Conservation (phyloP, 2,329 filamentous ascomycete species). For the Amauroascus niger region DNA sequence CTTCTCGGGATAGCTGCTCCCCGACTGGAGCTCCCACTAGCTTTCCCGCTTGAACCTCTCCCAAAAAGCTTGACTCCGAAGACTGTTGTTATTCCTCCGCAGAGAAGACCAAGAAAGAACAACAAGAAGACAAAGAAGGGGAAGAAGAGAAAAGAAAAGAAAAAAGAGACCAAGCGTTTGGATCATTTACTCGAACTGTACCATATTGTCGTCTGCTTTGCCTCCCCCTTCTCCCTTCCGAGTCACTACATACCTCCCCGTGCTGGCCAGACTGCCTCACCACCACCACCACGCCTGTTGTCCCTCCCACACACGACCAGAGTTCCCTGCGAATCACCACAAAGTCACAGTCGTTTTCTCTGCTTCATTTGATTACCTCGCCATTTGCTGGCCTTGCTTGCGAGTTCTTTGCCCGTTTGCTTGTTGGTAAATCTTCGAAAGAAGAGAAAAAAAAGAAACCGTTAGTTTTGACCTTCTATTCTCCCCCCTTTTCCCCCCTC, state of each 20-base stretch:
- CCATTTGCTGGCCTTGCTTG: neutral
- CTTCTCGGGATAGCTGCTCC: no score
- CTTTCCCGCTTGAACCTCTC: neutral
- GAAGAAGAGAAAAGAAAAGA: no score
- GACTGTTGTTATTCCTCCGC: neutral
- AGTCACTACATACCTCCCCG: no score
- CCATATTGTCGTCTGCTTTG: neutral
- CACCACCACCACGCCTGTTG: no score
- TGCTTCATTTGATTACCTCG: neutral
- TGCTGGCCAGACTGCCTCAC: neutral
- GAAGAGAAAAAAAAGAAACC: neutral
- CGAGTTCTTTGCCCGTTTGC: neutral
- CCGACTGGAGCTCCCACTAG: neutral
- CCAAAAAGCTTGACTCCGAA: no score
- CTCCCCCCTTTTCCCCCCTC: neutral
- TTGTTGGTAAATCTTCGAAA: neutral
- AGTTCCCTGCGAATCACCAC: neutral
- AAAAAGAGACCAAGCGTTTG: no score
- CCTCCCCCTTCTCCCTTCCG: no score
- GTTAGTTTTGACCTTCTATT: constrained; percentile 1
- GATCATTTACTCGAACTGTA: constrained; percentile 1
- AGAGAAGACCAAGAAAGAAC: neutral
- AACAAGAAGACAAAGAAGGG: neutral
- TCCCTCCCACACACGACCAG: neutral
- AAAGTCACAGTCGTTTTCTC: neutral